Evolutionary conservation across 192 early-diverging fungal species (phyloP).

Genomic region (Coemansia sp.): DNA sequence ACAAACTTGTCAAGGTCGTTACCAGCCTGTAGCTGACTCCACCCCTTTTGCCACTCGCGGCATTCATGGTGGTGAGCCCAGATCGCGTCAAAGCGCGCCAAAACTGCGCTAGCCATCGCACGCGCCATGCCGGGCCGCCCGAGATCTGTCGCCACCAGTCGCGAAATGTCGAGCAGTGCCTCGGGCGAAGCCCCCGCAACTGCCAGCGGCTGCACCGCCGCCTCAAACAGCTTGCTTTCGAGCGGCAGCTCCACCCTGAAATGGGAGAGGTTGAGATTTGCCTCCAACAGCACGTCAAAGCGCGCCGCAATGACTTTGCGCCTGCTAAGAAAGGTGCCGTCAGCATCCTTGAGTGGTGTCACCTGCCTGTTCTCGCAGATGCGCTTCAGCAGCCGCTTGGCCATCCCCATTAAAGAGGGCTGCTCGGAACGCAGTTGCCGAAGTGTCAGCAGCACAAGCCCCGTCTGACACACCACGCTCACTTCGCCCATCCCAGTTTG

Average conservation of each 20-base stretch:
- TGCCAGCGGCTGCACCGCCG: slow-evolving; percentile 34
- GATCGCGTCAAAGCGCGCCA: slow-evolving; percentile 32
- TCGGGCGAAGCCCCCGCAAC: slow-evolving; percentile 28
- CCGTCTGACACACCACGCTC: slow-evolving; percentile 14
- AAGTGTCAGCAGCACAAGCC: slow-evolving; percentile 27
- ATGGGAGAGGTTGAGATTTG: background rate
- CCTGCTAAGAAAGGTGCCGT: slow-evolving; percentile 2
- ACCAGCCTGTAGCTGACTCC: slow-evolving; percentile 26
- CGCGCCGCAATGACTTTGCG: slow-evolving; percentile 27
- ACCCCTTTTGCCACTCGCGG: slow-evolving; percentile 32
- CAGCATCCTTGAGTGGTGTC: background rate
- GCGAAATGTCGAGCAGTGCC: slow-evolving; percentile 30
- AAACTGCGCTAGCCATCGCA: slow-evolving; percentile 14
- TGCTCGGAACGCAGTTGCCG: slow-evolving; percentile 14
- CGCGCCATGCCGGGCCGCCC: slow-evolving; percentile 11
- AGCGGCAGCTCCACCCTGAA: background rate
- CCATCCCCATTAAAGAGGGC: slow-evolving; percentile 2
- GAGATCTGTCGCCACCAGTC: slow-evolving; percentile 13
- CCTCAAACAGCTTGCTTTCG: slow-evolving; percentile 12
- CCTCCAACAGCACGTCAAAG: slow-evolving; percentile 17
- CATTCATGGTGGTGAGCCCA: slow-evolving; percentile 36
- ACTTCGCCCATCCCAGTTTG: background rate
- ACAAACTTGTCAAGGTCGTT: background rate
- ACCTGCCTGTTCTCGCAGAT: background rate
- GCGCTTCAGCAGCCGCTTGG: slow-evolving; percentile 7